A percentile compares a stretch with the other conserved stretches of the same genome.
Conservation (phyloP, 2,329 filamentous ascomycete species). For the Cryphonectria radicalis region DNA sequence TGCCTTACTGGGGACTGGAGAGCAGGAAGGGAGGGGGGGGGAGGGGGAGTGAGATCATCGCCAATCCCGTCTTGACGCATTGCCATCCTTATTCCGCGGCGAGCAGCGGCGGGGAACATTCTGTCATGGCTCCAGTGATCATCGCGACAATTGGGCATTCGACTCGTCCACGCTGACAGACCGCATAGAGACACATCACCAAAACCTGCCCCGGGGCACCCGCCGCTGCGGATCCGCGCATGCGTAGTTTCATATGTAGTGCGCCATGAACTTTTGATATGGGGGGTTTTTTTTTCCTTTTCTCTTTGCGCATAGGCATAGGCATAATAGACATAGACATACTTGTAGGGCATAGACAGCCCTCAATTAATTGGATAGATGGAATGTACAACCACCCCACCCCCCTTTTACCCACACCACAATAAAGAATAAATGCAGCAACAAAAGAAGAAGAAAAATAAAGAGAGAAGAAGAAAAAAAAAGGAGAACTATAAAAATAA, state of each 20-base stretch:
- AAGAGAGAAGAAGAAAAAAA: too few species aligned
- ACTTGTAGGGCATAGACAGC: neutral
- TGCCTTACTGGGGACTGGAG: neutral
- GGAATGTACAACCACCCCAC: neutral
- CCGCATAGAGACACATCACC: constrained; percentile 4
- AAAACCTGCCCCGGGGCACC: neutral
- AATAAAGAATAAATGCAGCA: neutral
- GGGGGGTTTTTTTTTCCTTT: neutral
- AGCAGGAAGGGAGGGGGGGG: neutral
- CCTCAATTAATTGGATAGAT: neutral
- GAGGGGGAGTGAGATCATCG: neutral
- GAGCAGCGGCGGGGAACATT: constrained; percentile 3
- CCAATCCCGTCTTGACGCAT: neutral
- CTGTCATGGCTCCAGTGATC: constrained; percentile 8
- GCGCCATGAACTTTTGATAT: neutral
- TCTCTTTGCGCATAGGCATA: neutral
- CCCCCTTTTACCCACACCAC: neutral
- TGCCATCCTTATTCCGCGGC: neutral
- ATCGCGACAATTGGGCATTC: neutral
- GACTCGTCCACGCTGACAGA: neutral
- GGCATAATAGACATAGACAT: neutral
- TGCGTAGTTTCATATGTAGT: neutral
- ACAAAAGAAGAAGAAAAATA: too few species aligned
- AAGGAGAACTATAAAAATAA: too few species aligned
- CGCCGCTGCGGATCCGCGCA: neutral